Percentiles rank a stretch among this genome's conserved stretches.
phyloP scores from a whole-genome alignment of 345 rosid species.

The Acer saccharum region DNA sequence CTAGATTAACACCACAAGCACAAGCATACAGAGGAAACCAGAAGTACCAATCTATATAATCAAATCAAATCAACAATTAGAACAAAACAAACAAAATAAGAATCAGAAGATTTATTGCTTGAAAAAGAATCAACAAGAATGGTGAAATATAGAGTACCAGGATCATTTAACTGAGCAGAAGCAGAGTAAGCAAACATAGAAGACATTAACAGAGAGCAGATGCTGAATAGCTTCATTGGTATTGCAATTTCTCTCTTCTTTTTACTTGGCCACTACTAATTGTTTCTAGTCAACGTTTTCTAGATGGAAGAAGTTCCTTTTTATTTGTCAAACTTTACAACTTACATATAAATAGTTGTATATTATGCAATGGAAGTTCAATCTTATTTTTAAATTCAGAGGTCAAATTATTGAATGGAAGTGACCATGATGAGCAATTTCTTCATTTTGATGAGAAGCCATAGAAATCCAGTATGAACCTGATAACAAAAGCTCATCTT shows the following conservation, averaged over 20 bases:
- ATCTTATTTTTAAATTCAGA: neutral
- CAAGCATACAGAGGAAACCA: conserved; percentile 80
- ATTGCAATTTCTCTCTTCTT: conserved; percentile 34
- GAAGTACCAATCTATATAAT: conserved; percentile 68
- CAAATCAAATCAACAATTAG: neutral
- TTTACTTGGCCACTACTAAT: neutral
- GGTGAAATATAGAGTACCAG: conserved; percentile 38
- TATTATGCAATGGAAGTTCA: neutral
- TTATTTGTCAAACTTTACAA: neutral
- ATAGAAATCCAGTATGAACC: too few relatives aligned
- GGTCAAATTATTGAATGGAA: neutral
- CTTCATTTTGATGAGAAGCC: too few relatives aligned
- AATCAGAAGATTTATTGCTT: neutral
- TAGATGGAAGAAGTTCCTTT: neutral
- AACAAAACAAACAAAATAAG: neutral
- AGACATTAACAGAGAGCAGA: conserved; percentile 63
- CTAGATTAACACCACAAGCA: conserved; percentile 57
- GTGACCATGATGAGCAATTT: neutral
- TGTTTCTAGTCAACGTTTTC: conserved; percentile 24
- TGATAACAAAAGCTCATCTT: too few relatives aligned
- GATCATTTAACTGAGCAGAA: conserved; percentile 79
- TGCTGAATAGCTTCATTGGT: conserved; percentile 30
- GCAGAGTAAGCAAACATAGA: conserved; percentile 77
- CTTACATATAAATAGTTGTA: neutral
- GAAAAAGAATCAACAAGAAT: neutral